These are phyloP conservation scores for Phytophthora chlamydospora DNA, from an alignment of 352 stramenopile species.

Conservation along the genomic window DNA sequence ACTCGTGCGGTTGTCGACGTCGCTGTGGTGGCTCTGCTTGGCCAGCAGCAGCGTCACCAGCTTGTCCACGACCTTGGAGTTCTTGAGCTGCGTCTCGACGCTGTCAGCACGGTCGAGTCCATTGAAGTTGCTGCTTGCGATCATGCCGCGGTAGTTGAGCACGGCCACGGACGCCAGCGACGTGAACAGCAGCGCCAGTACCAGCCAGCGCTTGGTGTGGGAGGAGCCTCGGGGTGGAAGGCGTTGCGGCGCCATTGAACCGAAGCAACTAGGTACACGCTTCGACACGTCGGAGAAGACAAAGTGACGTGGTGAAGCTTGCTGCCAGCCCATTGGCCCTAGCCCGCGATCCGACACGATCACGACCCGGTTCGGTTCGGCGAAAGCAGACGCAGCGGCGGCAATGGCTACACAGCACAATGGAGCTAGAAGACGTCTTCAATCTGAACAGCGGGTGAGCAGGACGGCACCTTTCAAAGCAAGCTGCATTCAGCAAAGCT, in stretches of 20 bases:
- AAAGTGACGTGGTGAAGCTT: conserved; percentile 1
- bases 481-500: too few species aligned
- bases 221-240: background rate
- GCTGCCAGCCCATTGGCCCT: conserved; percentile 16
- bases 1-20: conserved; percentile 1
- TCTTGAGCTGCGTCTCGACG: conserved; percentile 8
- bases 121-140: conserved; percentile 5
- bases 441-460: background rate
- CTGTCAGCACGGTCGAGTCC: background rate
- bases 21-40: conserved; percentile 13
- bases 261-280: background rate
- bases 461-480: too few species aligned
- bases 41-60: conserved; percentile 25
- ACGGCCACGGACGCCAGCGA: conserved; percentile 29
- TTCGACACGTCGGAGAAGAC: conserved; percentile 3
- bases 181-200: conserved; percentile 30
- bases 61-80: conserved; percentile 27
- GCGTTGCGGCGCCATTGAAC: conserved; percentile 8
- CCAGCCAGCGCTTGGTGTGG: conserved; percentile 18
- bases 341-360: conserved; percentile 28
- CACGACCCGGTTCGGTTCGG: conserved; percentile 13
- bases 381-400: conserved; percentile 11
- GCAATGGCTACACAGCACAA: background rate
- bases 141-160: conserved; percentile 45
- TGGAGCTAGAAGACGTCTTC: too few species aligned